Percentiles rank a stretch among this genome's conserved stretches.
Evolutionary conservation across 176 grass and related monocot genomes (phyloP).

Genomic region (Ensete ventricosum): DNA sequence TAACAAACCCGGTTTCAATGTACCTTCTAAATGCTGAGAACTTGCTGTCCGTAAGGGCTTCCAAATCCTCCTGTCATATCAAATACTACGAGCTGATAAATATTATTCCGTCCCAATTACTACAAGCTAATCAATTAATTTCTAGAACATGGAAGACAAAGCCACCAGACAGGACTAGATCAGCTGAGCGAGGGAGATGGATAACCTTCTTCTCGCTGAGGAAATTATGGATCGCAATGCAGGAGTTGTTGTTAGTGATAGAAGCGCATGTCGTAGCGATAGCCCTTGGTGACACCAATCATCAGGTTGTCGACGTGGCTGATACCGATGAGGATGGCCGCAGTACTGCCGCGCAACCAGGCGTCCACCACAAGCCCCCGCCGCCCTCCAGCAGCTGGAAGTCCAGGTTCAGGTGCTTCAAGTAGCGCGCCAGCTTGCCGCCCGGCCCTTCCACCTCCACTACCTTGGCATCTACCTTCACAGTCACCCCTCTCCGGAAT

Average conservation of each 20-base stretch:
- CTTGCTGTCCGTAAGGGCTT: not conserved
- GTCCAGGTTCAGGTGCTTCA: slow-evolving; percentile 94
- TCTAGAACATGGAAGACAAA: not conserved
- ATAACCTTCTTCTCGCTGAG: slow-evolving; percentile 77
- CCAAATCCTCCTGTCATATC: too few relatives aligned
- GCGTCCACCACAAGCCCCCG: slow-evolving; percentile 72
- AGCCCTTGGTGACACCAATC: slow-evolving; percentile 60
- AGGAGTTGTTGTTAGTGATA: slow-evolving; percentile 49
- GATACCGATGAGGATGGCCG: slow-evolving; percentile 81
- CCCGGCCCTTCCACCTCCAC: slow-evolving; percentile 59
- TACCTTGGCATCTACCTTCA: slow-evolving; percentile 51
- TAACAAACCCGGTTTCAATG: too few relatives aligned
- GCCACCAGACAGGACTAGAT: not conserved
- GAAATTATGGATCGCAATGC: slow-evolving; percentile 80
- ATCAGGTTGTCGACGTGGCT: slow-evolving; percentile 91
- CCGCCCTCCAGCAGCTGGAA: slow-evolving; percentile 45
- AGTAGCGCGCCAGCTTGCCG: slow-evolving; percentile 61
- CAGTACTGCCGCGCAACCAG: slow-evolving; percentile 83
- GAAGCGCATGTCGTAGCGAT: slow-evolving; percentile 82
- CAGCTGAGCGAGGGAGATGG: not conserved
- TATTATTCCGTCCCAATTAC: too few relatives aligned
- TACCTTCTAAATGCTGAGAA: not conserved
- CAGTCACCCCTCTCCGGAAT: slow-evolving; percentile 57
- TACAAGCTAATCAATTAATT: too few relatives aligned
- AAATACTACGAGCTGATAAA: too few relatives aligned